Base-by-base conservation (phyloP, 768 basidiomycete species). In the Punctularia strigosozonata region DNA sequence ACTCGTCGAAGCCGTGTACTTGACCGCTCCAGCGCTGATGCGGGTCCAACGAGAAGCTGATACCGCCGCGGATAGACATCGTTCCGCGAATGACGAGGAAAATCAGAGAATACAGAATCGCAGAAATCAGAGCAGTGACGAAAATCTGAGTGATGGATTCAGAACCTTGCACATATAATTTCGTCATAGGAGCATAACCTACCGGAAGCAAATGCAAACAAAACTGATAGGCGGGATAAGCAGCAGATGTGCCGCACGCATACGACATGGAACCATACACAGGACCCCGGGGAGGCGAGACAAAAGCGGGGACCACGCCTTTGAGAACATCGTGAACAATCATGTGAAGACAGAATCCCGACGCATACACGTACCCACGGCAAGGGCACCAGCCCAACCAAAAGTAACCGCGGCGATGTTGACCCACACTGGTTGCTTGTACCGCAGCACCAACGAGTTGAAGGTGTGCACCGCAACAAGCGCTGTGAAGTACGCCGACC, bases 401-500 rank as follows among this genome's bases (percentile, higher is more conserved):
- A 70, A 30, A 12, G 48, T 36, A 17, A 73, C 66, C 7, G 60
- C 54, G 3, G 54, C 52, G 2, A 57, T 51, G 42, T 67, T 73
- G 22, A 73, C 57, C 54, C 73, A 62, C 12, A 55, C 49, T 6
- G 74, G 68, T 43, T 75, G 73, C 25, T 68, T 68, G 43, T 62
- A 62, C 31, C 64, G 66, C 39, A 85, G 58, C 12, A 78, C 74
- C 26, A 85, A 62, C 13, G 80, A 73, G 45, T 64, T 69, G 62
- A 83, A 80, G 0, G 76, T 74, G 53, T 86, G 82, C 7, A 81
- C 47, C 1, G 76, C 75, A 46, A 81, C 77, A 4, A 67, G 63
- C 7, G 69, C 63, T 2, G 72, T 78, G 54, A 84, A 87, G 58
- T 71, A 82, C 14, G 73, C 73, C 13, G 65, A 67, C 2, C 71